These are phyloP conservation scores for Escallonia rubra DNA, from an alignment of 129 eudicot genomes.

Conservation along the genomic window DNA sequence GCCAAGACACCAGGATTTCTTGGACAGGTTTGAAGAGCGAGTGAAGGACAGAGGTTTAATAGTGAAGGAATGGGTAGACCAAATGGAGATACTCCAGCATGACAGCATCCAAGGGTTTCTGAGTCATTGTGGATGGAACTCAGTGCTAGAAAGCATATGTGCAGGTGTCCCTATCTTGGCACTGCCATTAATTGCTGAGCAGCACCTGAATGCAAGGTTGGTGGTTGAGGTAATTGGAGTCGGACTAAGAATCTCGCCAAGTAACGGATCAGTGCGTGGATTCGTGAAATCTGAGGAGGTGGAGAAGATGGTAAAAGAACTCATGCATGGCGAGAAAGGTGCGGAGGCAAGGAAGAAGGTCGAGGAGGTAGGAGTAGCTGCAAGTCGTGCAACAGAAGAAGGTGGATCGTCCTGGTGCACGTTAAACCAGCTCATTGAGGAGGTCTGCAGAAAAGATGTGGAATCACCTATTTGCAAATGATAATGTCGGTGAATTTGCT, in stretches of 20 bases:
- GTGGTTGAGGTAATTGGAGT: constrained; percentile 45
- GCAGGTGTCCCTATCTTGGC: constrained; percentile 50
- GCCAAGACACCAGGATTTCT: constrained; percentile 10
- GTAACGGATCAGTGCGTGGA: constrained; percentile 33
- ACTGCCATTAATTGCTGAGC: constrained; percentile 64
- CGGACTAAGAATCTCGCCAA: constrained; percentile 36
- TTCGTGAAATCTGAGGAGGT: constrained; percentile 37
- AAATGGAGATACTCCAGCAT: constrained; percentile 35
- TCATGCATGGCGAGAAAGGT: constrained; percentile 34
- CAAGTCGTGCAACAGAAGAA: constrained; percentile 28
- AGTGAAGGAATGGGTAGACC: constrained; percentile 63
- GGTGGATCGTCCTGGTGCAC: constrained; percentile 35
- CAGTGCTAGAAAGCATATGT: constrained; percentile 46
- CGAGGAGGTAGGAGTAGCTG: constrained; percentile 21
- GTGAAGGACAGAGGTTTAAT: constrained; percentile 42
- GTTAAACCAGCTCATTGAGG: constrained; percentile 27
- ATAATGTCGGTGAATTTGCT: too few relatives aligned
- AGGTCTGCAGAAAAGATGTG: constrained; percentile 14
- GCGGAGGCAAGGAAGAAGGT: constrained; percentile 29
- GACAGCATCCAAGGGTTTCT: constrained; percentile 38
- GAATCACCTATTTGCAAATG: background rate
- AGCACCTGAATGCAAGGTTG: constrained; percentile 48
- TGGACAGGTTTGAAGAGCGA: constrained; percentile 29
- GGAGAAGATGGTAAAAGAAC: constrained; percentile 32
- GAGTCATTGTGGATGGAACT: constrained; percentile 81